A percentile compares a stretch with the other conserved stretches of the same genome.
phyloP scores from a whole-genome alignment of 2,329 filamentous ascomycete species.

The Penicillium brevicompactum region DNA sequence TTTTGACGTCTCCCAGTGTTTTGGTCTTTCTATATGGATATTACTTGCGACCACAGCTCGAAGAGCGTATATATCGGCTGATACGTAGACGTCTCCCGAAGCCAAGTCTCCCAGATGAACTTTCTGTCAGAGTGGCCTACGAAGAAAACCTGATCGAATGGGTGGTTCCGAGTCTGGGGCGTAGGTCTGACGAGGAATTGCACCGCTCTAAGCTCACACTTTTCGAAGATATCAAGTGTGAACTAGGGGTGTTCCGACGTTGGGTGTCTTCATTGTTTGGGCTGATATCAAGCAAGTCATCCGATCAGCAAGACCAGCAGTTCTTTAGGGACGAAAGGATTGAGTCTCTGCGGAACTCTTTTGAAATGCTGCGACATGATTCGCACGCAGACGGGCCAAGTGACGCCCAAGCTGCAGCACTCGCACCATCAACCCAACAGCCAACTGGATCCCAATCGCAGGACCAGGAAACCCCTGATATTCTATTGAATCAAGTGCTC shows the following conservation, averaged over 20 bases:
- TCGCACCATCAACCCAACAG: slow-evolving; percentile 13
- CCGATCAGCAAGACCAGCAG: slow-evolving; percentile 17
- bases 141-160: slow-evolving; percentile 48
- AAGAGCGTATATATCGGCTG: slow-evolving; percentile 43
- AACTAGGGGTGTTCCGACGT: slow-evolving; percentile 32
- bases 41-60: slow-evolving; percentile 39
- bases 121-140: slow-evolving; percentile 45
- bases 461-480: slow-evolving; percentile 4
- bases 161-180: slow-evolving; percentile 44
- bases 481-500: slow-evolving; percentile 18
- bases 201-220: slow-evolving; percentile 40
- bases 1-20: slow-evolving; percentile 40
- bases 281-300: slow-evolving; percentile 18
- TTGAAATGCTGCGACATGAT: slow-evolving; percentile 32
- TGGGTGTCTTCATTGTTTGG: slow-evolving; percentile 38
- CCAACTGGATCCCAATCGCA: slow-evolving; percentile 14
- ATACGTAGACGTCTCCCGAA: slow-evolving; percentile 46
- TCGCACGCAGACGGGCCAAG: slow-evolving; percentile 11
- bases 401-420: slow-evolving; percentile 13
- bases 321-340: slow-evolving; percentile 26
- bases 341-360: slow-evolving; percentile 31
- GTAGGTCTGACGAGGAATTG: slow-evolving; percentile 43
- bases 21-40: slow-evolving; percentile 39
- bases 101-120: slow-evolving; percentile 41
- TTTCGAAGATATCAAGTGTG: slow-evolving; percentile 40